phyloP scores from a whole-genome alignment of 352 stramenopile species.

The Globisporangium cylindrosporum region DNA sequence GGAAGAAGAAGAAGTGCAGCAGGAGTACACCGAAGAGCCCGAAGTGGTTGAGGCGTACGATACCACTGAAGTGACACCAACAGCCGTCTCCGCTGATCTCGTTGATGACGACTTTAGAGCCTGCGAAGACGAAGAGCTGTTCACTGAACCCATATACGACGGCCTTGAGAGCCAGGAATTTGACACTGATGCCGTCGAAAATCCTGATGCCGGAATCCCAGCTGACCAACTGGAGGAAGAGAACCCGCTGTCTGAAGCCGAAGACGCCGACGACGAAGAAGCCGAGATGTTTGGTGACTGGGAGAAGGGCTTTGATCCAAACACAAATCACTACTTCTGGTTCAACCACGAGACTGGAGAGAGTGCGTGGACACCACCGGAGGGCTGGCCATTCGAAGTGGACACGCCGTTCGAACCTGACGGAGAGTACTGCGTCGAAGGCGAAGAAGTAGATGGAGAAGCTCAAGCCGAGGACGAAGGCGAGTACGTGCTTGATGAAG shows the following conservation, averaged over 20 bases:
- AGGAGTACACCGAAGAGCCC: not conserved
- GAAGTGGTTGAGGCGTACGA: not conserved
- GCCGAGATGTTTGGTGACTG: slow-evolving; percentile 77
- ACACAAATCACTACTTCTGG: slow-evolving; percentile 86
- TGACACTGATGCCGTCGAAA: not conserved
- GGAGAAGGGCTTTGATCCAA: slow-evolving; percentile 84
- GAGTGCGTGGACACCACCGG: slow-evolving; percentile 73
- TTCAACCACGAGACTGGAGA: slow-evolving; percentile 83
- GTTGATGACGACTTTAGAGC: not conserved
- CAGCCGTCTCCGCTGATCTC: not conserved
- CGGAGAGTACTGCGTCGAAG: slow-evolving; percentile 17
- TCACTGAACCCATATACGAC: not conserved
- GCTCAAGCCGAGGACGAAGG: slow-evolving; percentile 12
- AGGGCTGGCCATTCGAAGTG: slow-evolving; percentile 72
- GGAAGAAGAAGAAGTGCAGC: not conserved
- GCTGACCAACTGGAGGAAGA: slow-evolving; percentile 9
- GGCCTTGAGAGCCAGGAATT: not conserved
- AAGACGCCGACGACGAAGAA: slow-evolving; percentile 74
- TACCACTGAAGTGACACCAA: not conserved
- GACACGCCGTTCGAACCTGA: slow-evolving; percentile 62
- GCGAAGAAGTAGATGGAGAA: slow-evolving; percentile 9
- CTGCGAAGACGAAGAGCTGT: not conserved
- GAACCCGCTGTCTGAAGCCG: slow-evolving; percentile 27
- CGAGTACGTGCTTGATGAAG: slow-evolving; percentile 14
- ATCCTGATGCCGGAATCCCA: slow-evolving; percentile 4